phyloP scores from a whole-genome alignment of 1,284 basidiomycete species.

The Mycena citricolor region DNA sequence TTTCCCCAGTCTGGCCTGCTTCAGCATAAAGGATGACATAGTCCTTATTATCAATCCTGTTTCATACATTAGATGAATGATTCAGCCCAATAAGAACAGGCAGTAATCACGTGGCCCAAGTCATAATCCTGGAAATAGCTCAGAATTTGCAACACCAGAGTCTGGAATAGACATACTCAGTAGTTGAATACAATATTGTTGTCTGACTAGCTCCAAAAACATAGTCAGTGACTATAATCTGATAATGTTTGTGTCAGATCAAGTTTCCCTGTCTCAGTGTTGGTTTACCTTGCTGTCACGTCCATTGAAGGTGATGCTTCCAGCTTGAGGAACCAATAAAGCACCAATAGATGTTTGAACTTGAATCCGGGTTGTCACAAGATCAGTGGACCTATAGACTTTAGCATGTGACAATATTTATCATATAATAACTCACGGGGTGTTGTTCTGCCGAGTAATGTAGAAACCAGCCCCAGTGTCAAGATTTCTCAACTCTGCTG shows the following conservation, averaged over 20 bases:
- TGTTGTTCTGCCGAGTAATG: constrained; percentile 46
- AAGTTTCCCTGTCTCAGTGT: neutral
- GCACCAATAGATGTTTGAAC: constrained; percentile 44
- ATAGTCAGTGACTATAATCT: constrained; percentile 49
- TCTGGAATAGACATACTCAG: constrained; percentile 37
- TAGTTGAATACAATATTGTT: constrained; percentile 46
- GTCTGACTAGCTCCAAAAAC: constrained; percentile 39
- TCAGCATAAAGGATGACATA: constrained; percentile 47
- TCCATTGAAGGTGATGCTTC: constrained; percentile 44
- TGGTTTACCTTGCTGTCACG: constrained; percentile 40
- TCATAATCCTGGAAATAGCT: constrained; percentile 39
- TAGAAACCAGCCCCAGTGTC: constrained; percentile 51
- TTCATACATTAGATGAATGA: constrained; percentile 1
- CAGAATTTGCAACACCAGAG: neutral
- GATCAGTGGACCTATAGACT: too few species aligned
- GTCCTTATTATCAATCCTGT: constrained; percentile 40
- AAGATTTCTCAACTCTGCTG: constrained; percentile 47
- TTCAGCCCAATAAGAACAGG: too few species aligned
- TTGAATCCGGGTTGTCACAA: too few species aligned
- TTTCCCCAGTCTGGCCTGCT: constrained; percentile 43
- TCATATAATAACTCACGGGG: constrained; percentile 45
- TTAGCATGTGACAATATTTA: too few species aligned
- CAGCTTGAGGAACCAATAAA: constrained; percentile 38
- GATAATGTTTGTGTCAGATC: neutral
- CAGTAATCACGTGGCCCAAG: constrained; percentile 46